phyloP scores from a whole-genome alignment of 1,139 yeast genomes.

The Pichiaceae sp. region DNA sequence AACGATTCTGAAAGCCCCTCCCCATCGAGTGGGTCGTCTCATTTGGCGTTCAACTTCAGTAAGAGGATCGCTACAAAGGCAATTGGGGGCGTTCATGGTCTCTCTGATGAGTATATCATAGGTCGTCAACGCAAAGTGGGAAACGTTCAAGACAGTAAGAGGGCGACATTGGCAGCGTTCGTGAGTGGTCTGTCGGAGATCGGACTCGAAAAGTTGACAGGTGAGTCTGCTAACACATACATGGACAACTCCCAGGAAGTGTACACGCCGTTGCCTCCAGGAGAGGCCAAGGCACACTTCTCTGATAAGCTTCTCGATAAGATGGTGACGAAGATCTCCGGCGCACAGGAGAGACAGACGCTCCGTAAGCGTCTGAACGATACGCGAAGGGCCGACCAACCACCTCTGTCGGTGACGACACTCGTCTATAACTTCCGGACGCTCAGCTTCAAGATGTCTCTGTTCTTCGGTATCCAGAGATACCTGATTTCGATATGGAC shows the following conservation, averaged over 20 bases:
- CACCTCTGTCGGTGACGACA: slow-evolving; percentile 41
- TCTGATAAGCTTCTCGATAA: slow-evolving; percentile 50
- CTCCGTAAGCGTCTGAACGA: slow-evolving; percentile 37
- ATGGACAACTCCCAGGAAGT: neutral
- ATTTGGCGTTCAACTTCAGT: neutral
- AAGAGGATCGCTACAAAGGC: slow-evolving; percentile 12
- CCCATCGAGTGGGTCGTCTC: neutral
- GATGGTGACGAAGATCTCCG: slow-evolving; percentile 38
- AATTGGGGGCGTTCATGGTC: slow-evolving; percentile 11
- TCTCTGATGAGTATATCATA: slow-evolving; percentile 12
- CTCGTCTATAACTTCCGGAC: slow-evolving; percentile 43
- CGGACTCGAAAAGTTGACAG: slow-evolving; percentile 35
- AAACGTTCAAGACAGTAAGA: slow-evolving; percentile 28
- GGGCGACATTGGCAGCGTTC: slow-evolving; percentile 49
- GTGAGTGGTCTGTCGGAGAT: slow-evolving; percentile 50
- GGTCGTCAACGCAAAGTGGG: slow-evolving; percentile 4
- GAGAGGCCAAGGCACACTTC: slow-evolving; percentile 33
- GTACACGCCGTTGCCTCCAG: slow-evolving; percentile 3
- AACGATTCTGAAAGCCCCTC: too few species aligned
- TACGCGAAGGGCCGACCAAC: slow-evolving; percentile 35
- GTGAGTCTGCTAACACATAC: slow-evolving; percentile 5
- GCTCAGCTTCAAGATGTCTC: slow-evolving; percentile 39
- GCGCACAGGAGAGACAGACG: slow-evolving; percentile 28
- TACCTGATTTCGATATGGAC: slow-evolving; percentile 30
- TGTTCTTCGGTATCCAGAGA: slow-evolving; percentile 1